phyloP scores from a whole-genome alignment of 1,139 yeast species.

The Scheffersomyces illinoinensis region DNA sequence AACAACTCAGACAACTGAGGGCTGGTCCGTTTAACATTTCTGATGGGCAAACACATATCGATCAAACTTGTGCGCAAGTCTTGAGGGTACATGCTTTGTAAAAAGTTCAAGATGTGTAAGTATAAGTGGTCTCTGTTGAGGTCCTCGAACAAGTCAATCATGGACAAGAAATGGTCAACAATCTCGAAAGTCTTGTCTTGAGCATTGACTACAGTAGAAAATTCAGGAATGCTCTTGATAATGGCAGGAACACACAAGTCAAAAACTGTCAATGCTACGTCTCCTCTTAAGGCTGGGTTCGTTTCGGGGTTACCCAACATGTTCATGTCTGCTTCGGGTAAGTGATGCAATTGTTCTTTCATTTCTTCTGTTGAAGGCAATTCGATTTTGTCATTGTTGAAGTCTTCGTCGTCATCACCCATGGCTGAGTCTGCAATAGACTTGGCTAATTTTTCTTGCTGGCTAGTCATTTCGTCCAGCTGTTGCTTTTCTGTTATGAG shows the following conservation, averaged over 20 bases:
- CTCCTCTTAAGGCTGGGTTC: conserved; percentile 90
- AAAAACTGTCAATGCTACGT: conserved; percentile 78
- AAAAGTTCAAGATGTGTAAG: conserved; percentile 59
- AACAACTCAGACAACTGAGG: conserved; percentile 56
- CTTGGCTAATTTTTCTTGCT: conserved; percentile 31
- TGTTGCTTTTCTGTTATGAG: conserved; percentile 74
- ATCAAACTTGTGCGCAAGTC: conserved; percentile 47
- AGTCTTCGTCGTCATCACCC: conserved; percentile 26
- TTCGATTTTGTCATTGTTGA: conserved; percentile 41
- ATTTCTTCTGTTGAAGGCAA: conserved; percentile 53
- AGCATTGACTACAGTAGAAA: conserved; percentile 24
- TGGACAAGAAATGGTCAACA: conserved; percentile 46
- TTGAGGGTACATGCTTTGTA: conserved; percentile 40
- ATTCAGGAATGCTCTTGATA: conserved; percentile 29
- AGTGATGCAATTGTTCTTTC: conserved; percentile 62
- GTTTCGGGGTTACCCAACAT: conserved; percentile 84
- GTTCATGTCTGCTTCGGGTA: conserved; percentile 87
- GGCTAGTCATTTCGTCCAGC: conserved; percentile 47
- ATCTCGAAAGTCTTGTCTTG: conserved; percentile 44
- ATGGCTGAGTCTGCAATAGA: conserved; percentile 22
- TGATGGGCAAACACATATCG: conserved; percentile 68
- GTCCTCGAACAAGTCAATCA: conserved; percentile 68
- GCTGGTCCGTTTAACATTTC: conserved; percentile 44
- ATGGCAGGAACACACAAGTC: conserved; percentile 68
- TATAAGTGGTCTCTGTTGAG: conserved; percentile 70